Conservation (phyloP, 2,329 filamentous ascomycete genomes). For the Penicillium corylophilum region DNA sequence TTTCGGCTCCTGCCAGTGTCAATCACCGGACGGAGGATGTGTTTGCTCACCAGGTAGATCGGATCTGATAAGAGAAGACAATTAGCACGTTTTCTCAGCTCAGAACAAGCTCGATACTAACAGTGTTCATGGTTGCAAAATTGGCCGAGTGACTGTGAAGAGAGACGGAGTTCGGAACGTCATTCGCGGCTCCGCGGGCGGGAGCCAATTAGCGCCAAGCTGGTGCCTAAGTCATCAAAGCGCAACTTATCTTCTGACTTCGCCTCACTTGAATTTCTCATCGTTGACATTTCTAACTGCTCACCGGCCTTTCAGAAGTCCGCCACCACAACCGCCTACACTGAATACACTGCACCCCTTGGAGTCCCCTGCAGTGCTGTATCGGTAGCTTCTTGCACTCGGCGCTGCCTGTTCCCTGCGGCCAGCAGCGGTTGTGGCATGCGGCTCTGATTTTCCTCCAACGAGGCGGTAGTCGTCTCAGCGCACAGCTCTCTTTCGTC, state of each 20-base stretch:
- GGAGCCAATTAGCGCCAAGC: not conserved
- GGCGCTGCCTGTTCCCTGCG: conserved; percentile 15
- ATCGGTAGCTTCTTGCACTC: conserved; percentile 5
- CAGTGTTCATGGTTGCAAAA: conserved; percentile 51
- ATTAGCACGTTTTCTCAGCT: conserved; percentile 8
- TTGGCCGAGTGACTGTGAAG: conserved; percentile 3
- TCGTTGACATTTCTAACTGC: not conserved
- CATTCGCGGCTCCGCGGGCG: conserved; percentile 9
- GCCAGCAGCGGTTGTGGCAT: conserved; percentile 18
- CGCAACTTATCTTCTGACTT: conserved; percentile 6
- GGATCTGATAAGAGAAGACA: conserved; percentile 42
- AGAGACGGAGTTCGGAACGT: conserved; percentile 20
- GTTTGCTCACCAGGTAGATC: conserved; percentile 57
- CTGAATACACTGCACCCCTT: not conserved
- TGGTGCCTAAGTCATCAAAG: conserved; percentile 25
- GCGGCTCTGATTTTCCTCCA: conserved; percentile 14
- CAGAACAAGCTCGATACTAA: conserved; percentile 31
- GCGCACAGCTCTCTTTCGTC: not conserved
- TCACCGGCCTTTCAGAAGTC: not conserved
- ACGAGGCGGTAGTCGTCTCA: conserved; percentile 16
- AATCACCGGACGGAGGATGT: not conserved
- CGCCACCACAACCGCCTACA: not conserved
- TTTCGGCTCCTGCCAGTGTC: not conserved
- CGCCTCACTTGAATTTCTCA: not conserved
- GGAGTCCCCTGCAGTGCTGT: not conserved